Conservation (phyloP, 495 filamentous ascomycete genomes). For the Aspergillus homomorphus region DNA sequence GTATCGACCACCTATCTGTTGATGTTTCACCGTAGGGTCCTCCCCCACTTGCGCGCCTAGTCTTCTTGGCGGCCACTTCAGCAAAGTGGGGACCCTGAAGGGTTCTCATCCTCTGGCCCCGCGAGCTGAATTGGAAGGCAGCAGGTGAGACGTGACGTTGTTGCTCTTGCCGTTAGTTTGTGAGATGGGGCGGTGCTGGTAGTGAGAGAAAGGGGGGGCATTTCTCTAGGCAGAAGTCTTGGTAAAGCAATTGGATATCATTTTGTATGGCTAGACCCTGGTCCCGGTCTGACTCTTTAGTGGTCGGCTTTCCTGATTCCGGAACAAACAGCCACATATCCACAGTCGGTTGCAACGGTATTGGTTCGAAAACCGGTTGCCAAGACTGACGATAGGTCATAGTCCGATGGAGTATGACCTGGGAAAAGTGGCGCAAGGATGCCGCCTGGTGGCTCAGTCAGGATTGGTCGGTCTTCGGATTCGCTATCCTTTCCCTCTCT, state of each 20-base stretch:
- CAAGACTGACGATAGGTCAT: neutral
- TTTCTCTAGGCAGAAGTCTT: neutral
- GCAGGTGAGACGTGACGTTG: neutral
- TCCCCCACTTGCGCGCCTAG: conserved; percentile 13
- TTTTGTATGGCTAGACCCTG: neutral
- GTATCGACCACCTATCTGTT: neutral
- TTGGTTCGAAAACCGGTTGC: neutral
- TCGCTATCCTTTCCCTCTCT: neutral
- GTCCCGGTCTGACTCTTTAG: neutral
- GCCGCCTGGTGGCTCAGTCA: neutral
- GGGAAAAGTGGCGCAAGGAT: neutral
- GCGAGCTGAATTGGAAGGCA: neutral
- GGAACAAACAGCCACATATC: neutral
- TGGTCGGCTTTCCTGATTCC: neutral
- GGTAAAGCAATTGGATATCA: neutral
- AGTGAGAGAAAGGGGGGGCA: neutral
- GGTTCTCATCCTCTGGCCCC: conserved; percentile 1
- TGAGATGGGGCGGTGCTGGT: neutral
- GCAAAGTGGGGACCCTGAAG: conserved; percentile 10
- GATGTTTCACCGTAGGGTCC: conserved; percentile 5
- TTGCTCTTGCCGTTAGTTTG: neutral
- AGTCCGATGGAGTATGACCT: neutral
- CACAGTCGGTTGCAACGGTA: neutral
- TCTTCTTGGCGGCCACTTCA: conserved; percentile 14
- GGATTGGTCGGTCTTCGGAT: too few species aligned